Evolutionary conservation across 2,329 filamentous ascomycete genomes (phyloP).

Genomic region (Alternaria brassicicola): DNA sequence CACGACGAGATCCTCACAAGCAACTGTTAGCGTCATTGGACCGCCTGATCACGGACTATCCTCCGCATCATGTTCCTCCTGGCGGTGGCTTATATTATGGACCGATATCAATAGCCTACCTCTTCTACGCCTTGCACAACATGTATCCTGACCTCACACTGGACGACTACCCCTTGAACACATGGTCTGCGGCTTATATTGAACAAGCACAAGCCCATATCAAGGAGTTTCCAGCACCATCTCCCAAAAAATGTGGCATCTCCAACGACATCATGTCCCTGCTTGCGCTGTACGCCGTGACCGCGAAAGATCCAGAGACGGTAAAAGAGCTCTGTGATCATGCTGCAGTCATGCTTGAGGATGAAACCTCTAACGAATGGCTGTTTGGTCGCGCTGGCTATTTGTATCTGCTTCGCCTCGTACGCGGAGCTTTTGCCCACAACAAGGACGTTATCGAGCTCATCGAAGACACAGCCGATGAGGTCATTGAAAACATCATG

Average conservation of each 20-base stretch:
- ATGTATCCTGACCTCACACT: conserved; percentile 56
- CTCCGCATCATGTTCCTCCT: conserved; percentile 54
- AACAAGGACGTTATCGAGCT: conserved; percentile 58
- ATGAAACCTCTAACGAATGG: conserved; percentile 64
- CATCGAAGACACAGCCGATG: conserved; percentile 60
- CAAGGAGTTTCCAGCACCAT: conserved; percentile 55
- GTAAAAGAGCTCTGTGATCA: conserved; percentile 59
- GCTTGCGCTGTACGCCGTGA: conserved; percentile 57
- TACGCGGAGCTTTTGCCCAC: conserved; percentile 62
- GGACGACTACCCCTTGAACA: conserved; percentile 54
- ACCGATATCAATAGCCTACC: conserved; percentile 56
- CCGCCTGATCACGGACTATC: conserved; percentile 56
- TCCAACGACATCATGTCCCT: conserved; percentile 59
- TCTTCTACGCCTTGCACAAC: conserved; percentile 57
- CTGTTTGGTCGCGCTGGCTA: conserved; percentile 71
- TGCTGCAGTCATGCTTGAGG: conserved; percentile 54
- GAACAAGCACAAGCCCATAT: conserved; percentile 58
- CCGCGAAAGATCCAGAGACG: conserved; percentile 57
- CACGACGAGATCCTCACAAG: conserved; percentile 54
- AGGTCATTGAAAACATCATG: conserved; percentile 66
- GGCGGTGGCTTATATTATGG: conserved; percentile 59
- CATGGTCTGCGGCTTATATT: conserved; percentile 58
- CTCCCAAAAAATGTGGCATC: conserved; percentile 55
- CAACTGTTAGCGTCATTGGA: conserved; percentile 58
- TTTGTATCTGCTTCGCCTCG: conserved; percentile 70